A percentile compares a stretch with the other conserved stretches of the same genome.
Evolutionary conservation across 176 grass and related monocot species (phyloP).

Genomic region (Pontederia crassipes): DNA sequence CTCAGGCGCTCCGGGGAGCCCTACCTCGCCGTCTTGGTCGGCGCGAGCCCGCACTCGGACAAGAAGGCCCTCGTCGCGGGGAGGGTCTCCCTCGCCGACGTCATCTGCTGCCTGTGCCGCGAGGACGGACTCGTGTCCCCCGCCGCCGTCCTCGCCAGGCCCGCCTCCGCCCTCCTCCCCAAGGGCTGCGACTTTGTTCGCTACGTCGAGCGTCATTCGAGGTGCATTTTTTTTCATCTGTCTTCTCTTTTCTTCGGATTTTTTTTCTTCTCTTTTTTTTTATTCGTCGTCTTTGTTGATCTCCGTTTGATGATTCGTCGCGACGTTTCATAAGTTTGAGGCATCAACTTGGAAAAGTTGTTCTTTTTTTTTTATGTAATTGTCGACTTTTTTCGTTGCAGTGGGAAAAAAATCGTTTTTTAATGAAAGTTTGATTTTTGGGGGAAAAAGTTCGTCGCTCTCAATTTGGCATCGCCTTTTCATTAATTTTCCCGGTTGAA

Average conservation of each 20-base stretch:
- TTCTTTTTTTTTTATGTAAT: too few species aligned
- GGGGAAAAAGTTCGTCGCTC: too few species aligned
- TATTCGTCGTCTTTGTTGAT: too few species aligned
- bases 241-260: neutral
- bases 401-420: too few species aligned
- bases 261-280: neutral
- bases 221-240: conserved; percentile 14
- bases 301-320: too few species aligned
- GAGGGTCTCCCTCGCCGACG: conserved; percentile 48
- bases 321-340: too few species aligned
- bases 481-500: too few species aligned
- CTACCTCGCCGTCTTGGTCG: conserved; percentile 29
- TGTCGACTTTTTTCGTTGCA: too few species aligned
- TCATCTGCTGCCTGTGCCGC: conserved; percentile 69
- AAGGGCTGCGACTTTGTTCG: conserved; percentile 41
- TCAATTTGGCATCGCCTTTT: too few species aligned
- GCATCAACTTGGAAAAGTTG: too few species aligned
- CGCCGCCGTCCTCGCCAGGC: conserved; percentile 29
- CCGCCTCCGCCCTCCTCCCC: conserved; percentile 47
- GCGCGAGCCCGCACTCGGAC: conserved; percentile 27
- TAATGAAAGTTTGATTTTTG: too few species aligned
- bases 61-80: conserved; percentile 2
- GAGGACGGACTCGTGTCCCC: conserved; percentile 34
- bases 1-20: conserved; percentile 43
- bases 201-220: conserved; percentile 49